Base-by-base conservation (phyloP, 2,329 filamentous ascomycete genomes). In the Aspergillus ustus region DNA sequence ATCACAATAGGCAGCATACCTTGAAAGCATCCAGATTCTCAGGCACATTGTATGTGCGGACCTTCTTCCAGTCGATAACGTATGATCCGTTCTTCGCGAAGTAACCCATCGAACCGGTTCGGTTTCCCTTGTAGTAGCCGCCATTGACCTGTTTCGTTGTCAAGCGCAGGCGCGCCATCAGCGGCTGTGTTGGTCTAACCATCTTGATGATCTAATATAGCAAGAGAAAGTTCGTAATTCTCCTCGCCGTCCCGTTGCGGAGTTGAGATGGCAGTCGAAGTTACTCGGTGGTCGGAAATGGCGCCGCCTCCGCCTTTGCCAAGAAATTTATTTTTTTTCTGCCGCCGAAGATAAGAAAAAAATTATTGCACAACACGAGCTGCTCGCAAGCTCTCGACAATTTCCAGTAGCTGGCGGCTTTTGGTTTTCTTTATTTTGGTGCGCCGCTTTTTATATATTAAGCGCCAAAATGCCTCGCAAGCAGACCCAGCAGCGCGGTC, bases 51-150 rank as follows among this genome's bases (percentile, higher is more conserved):
- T 93, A 99, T 58, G 93, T 97, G 78, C 94, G 89, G 73, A 98
- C 92, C 80, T 96, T 97, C 59, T 83, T 79, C 84, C 86, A 96
- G 68, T 98, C 91, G 68, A 98, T 89, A 51, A 88, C 77, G 78
- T 95, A 99, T 48, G 70, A 73, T 63, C 77, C 77, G 64, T 75
- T 77, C 62, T 74, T 75, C 55, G 89, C 89, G 77, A 94, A 95
- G 75, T 88, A 87, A 77, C 95, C 95, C 88, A 96, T 93, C 46
- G 91, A 88, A 1, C 95, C 95, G 0, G 92, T 90, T 51, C 93
- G 85, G 71, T 91, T 97, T 75, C 95, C 95, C 84, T 98, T 98
- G 87, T 99, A 99, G 87, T 89, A 99, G 69, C 93, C 94, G 75
- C 92, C 92, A 77, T 90, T 91, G 75, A 94, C 89, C 79, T 95